Evolutionary conservation across 2,329 filamentous ascomycete species (phyloP).

Genomic region (Claviceps sp.): DNA sequence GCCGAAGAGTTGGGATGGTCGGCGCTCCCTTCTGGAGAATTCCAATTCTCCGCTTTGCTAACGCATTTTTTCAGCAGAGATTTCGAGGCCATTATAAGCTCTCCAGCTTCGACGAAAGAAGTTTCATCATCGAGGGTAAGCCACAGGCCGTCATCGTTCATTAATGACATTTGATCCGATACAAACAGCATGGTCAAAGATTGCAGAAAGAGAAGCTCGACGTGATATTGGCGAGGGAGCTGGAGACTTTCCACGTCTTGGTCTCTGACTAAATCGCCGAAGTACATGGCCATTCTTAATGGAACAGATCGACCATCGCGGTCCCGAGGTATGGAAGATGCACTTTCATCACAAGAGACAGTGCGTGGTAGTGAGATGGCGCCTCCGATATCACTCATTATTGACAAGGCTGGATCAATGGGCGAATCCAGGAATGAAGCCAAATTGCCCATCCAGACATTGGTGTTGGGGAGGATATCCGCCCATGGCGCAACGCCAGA

Average conservation of each 20-base stretch:
- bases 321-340: slow-evolving; percentile 38
- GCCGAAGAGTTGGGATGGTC: slow-evolving; percentile 20
- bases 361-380: slow-evolving; percentile 43
- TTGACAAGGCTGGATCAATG: slow-evolving; percentile 51
- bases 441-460: slow-evolving; percentile 55
- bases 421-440: slow-evolving; percentile 32
- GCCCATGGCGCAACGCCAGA: slow-evolving; percentile 16
- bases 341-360: neutral
- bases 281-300: slow-evolving; percentile 63
- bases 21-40: slow-evolving; percentile 14
- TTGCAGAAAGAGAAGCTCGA: slow-evolving; percentile 39
- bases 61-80: slow-evolving; percentile 22
- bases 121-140: slow-evolving; percentile 22
- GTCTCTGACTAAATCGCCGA: slow-evolving; percentile 43
- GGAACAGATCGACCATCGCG: slow-evolving; percentile 57
- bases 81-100: slow-evolving; percentile 28
- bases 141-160: slow-evolving; percentile 34
- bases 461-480: slow-evolving; percentile 48
- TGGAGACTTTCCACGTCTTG: slow-evolving; percentile 24
- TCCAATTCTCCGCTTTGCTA: slow-evolving; percentile 24
- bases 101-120: slow-evolving; percentile 26
- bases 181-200: slow-evolving; percentile 36
- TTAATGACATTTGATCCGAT: slow-evolving; percentile 38
- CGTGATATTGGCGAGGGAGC: slow-evolving; percentile 27
- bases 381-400: slow-evolving; percentile 61